Evolutionary conservation across 2,329 filamentous ascomycete species (phyloP), one percentile per base, ranked within the genome.

Genomic region (Cordyceps cicadae): DNA sequence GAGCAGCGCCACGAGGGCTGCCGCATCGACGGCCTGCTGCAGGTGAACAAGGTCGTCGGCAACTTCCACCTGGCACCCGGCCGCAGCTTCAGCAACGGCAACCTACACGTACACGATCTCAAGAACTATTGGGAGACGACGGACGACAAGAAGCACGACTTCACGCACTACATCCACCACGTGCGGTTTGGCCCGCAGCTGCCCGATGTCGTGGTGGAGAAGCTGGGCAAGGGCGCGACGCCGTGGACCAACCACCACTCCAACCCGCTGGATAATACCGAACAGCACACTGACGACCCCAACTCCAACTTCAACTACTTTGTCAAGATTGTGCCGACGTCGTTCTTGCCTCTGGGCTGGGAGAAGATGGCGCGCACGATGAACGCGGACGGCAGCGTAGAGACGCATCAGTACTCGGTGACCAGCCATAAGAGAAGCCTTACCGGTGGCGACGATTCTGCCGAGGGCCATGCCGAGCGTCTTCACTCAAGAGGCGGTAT

Each of bases 251-350:
- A 91, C 74, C 90, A 96, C 75, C 92, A 97, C 74, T 76, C 90
- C 66, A 97, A 97, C 75, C 94, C 94, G 5, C 84, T 99, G 5
- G 95, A 99, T 70, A 81, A 83, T 58, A 89, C 88, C 3, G 78
- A 82, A 64, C 92, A 97, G 78, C 76, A 81, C 57, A 95, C 91
- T 2, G 78, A 83, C 41, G 92, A 97, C 69, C 84, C 90, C 66
- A 89, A 89, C 65, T 97, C 83, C 81, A 99, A 97, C 79, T 99
- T 87, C 75, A 96, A 97, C 91, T 99, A 99, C 80, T 99, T 99
- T 75, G 82, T 99, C 75, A 99, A 99, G 81, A 94, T 99, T 61
- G 94, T 99, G 37, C 91, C 90, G 3, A 99, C 94, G 1, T 93
- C 92, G 1, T 99, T 97, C 73, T 82, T 97, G 29, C 92, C 94